Evolutionary conservation across 352 stramenopile genomes (phyloP).

Genomic region (Pythium myriotylum): DNA sequence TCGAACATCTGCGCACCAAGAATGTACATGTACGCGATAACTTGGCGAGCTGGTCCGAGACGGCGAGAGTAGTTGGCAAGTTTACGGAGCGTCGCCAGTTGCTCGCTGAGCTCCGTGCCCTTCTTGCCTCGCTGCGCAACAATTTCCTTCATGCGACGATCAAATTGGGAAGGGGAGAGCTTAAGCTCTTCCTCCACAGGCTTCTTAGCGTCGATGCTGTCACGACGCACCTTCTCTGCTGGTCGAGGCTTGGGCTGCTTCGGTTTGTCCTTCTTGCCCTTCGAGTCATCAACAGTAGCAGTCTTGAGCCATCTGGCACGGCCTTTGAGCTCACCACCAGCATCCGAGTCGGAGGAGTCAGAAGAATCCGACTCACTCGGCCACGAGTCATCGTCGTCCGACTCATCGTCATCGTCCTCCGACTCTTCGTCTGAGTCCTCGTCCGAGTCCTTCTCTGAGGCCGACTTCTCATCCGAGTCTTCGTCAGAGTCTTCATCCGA

Average conservation of each 20-base stretch:
- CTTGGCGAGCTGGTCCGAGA: constrained; percentile 72
- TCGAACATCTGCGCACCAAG: constrained; percentile 84
- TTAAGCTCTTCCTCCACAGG: constrained; percentile 82
- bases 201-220: constrained; percentile 58
- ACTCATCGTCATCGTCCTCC: constrained; percentile 26
- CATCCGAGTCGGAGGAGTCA: constrained; percentile 66
- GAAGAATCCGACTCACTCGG: constrained; percentile 50
- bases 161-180: constrained; percentile 76
- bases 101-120: constrained; percentile 72
- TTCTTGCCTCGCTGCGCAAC: constrained; percentile 85
- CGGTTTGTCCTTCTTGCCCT: background rate
- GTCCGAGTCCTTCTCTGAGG: constrained; percentile 32
- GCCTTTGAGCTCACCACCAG: constrained; percentile 93
- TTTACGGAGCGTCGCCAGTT: constrained; percentile 73
- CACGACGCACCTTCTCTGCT: constrained; percentile 49
- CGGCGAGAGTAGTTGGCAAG: constrained; percentile 79
- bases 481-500: constrained; percentile 37
- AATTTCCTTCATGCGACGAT: constrained; percentile 84
- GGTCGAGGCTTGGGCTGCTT: constrained; percentile 43
- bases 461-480: constrained; percentile 29
- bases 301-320: constrained; percentile 96
- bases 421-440: constrained; percentile 36
- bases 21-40: constrained; percentile 84
- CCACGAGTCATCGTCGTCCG: constrained; percentile 36
- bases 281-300: constrained; percentile 54